phyloP scores from a whole-genome alignment of 768 basidiomycete genomes.

The Sporobolomyces pararoseus region DNA sequence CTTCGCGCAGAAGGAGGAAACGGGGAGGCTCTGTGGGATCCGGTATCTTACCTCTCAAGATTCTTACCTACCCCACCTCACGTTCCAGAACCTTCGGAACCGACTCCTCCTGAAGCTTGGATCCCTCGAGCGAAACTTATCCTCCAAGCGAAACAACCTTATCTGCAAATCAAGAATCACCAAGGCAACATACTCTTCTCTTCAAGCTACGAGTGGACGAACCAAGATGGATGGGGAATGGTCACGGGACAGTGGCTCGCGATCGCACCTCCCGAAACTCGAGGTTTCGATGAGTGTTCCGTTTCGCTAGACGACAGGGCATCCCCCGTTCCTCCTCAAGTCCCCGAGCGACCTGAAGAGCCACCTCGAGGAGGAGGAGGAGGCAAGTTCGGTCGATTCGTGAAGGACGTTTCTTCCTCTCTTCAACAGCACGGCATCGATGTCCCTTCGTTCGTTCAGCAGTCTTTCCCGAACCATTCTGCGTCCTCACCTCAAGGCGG shows the following conservation, averaged over 20 bases:
- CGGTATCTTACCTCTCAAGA: conserved; percentile 28
- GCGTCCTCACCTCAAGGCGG: not conserved
- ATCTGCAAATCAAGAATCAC: conserved; percentile 24
- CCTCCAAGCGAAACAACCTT: conserved; percentile 31
- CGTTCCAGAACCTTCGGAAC: conserved; percentile 11
- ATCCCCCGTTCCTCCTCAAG: not conserved
- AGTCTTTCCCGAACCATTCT: conserved; percentile 10
- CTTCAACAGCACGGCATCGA: conserved; percentile 28
- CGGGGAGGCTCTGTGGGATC: conserved; percentile 31
- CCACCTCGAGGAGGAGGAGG: not conserved
- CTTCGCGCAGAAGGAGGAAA: not conserved
- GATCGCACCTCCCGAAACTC: conserved; percentile 20
- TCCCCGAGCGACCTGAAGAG: not conserved
- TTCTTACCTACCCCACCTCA: conserved; percentile 12
- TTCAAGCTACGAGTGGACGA: conserved; percentile 26
- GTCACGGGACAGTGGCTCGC: conserved; percentile 35
- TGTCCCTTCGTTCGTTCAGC: conserved; percentile 6
- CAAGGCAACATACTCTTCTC: conserved; percentile 29
- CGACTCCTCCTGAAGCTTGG: conserved; percentile 20
- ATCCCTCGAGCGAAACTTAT: conserved; percentile 23
- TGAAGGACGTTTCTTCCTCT: conserved; percentile 24
- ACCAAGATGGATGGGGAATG: conserved; percentile 18
- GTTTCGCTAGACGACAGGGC: not conserved
- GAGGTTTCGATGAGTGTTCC: conserved; percentile 13
- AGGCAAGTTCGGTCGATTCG: conserved; percentile 30